Base-by-base conservation (phyloP, 1,284 basidiomycete genomes). In the Cutaneotrichosporon cutaneum region DNA sequence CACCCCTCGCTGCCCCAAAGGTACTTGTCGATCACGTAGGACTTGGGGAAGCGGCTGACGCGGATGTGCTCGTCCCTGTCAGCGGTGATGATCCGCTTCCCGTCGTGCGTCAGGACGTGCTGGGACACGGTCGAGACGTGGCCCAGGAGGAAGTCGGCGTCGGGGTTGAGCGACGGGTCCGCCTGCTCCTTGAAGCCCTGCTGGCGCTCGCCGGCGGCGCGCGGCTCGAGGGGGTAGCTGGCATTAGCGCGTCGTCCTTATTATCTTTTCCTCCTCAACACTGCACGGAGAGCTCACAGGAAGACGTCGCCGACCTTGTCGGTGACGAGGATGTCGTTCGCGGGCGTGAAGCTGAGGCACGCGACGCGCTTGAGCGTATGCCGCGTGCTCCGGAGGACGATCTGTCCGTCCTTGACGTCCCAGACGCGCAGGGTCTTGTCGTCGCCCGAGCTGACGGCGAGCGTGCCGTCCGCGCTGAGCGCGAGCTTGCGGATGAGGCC, bases 11-110 rank as follows among this genome's bases (percentile, higher is more conserved):
- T 89, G 8, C 92, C 93, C 44, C 94, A 83, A 64, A 92, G 89
- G 77, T 87, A 95, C 61, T 84, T 85, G 75, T 95, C 90, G 61
- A 95, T 89, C 36, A 86, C 85, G 69, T 88, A 89, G 14, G 91
- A 88, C 62, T 88, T 82, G 0, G 94, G 94, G 73, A 86, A 96
- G 84, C 89, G 86, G 71, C 90, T 92, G n/a, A 94, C 84, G 57
- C 94, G 84, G 58, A 97, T 88, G 74, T 96, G 94, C 74, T 96
- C 94, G 72, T 96, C 94, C 51, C 94, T 81, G 75, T 96, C 94
- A 0, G 90, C 88, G 0, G 92, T 91, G 68, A 95, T 83, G 70
- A 97, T 87, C 71, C 84, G 87, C 60, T 83, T 83, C 65, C 88
- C 86, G 71, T 90, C 87, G 0, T 77, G 72, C 0, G 87, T 84